Base-by-base conservation (phyloP, 2,329 filamentous ascomycete species). In the Penicillium sp. region DNA sequence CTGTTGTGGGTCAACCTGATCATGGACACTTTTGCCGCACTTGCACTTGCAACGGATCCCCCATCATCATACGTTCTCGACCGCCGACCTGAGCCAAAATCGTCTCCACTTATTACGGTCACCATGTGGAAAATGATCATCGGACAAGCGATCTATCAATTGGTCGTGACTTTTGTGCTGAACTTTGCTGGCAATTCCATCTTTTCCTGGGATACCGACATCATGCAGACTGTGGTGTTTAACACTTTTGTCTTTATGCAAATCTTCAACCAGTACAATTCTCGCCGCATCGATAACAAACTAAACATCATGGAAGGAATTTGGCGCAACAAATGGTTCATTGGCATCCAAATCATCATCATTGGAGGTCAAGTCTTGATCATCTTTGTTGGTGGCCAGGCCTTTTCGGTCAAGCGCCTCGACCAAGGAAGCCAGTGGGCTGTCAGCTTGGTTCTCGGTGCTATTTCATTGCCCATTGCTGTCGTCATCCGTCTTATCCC, bases 361-460 rank as follows among this genome's bases (percentile, higher is more conserved):
- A 77, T 90, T 44, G 86, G 81, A 13, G 88, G 88, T 9, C 89
- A 91, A 67, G 80, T 88, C n/a, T 71, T 89, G 72, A 91, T 91
- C 67, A 80, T 91, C 57, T 88, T 89, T 65, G 81, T 89, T 57
- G 89, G 88, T 61, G 87, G 88, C 7, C 76, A 80, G 27, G 88
- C 88, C 0, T 90, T 92, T 68, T 83, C 85, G 11, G 86, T 88
- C 1, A 75, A 75, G 8, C 80, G 79, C 1, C 78, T 91, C n/a
- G 45, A 64, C 54, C 82, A 83, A n/a, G 86, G 84, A 23, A 73
- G 81, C 6, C 85, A 90, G 61, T 91, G 89, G 89, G 88, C 80
- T 7, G 86, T 88, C 74, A 89, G 87, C 31, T 78, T 91, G 54
- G 80, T 90, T 1, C 81, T 91, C 27, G 89, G 89, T 27, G 77